Evolutionary conservation across 257 asterid genomes (phyloP), one percentile per base, ranked within the genome.

Genomic region (Solanum gandarillasii): DNA sequence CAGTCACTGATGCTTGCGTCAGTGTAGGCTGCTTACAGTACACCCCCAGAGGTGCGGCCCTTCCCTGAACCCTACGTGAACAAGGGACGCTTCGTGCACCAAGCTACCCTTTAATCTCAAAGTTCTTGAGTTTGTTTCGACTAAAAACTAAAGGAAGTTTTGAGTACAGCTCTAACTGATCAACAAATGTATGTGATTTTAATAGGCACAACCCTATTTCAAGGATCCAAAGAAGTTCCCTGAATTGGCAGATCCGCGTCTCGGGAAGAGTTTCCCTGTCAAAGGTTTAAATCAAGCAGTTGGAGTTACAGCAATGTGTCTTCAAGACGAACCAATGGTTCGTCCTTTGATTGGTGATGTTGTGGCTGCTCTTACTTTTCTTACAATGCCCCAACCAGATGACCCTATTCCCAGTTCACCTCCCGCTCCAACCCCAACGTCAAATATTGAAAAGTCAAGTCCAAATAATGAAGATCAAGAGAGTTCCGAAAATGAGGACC

Each of bases 241-340:
- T 0, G 93, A 93, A 34, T 90, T 95, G 94, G 98, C 95, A 7
- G 98, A 95, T 86, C 95, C 98, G 6, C 92, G 87, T 3, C 96
- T 95, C 6, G 86, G 84, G 38, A 88, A 88, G 27, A 89, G 75
- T 32, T 93, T 90, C 72, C 89, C 94, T 0, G 88, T 91, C 16
- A 93, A 92, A 65, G 89, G 98, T 87, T 90, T 95, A 84, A 94
- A 95, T 82, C 98, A 95, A 89, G 98, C 94, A 0, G 94, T 95
- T 21, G 98, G 98, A 67, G 92, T 95, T 7, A 95, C 96, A 27
- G 98, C 98, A 27, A 95, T 95, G 98, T 95, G 98, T 84, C 92
- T 95, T 21, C 98, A 94, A 88, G 98, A 95, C 21, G 96, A 95
- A 78, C 95, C 98, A 3, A 52, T 84, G 13, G 98, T 95, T 0